Conservation (phyloP, 768 basidiomycete genomes). For the Mycena olivaceomarginata region DNA sequence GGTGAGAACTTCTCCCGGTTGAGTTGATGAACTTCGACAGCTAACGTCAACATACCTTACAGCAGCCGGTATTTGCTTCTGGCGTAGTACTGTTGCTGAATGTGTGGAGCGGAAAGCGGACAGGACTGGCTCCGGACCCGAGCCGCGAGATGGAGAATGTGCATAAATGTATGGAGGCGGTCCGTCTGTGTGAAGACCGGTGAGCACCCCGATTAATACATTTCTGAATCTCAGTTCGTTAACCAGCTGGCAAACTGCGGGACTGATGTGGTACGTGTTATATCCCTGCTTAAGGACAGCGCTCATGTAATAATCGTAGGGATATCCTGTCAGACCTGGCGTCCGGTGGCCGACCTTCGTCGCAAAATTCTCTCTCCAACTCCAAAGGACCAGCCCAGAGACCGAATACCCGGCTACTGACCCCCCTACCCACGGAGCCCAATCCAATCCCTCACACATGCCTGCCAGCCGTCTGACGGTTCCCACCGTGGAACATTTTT, state of each 20-base stretch:
- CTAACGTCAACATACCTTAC: not conserved
- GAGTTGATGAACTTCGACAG: not conserved
- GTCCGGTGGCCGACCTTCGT: slow-evolving; percentile 22
- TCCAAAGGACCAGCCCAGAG: no score
- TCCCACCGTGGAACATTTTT: no score
- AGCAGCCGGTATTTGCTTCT: not conserved
- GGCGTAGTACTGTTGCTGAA: not conserved
- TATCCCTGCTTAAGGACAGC: not conserved
- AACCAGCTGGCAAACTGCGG: not conserved
- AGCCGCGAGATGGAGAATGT: not conserved
- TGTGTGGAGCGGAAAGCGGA: not conserved
- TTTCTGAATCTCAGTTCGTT: slow-evolving; percentile 59
- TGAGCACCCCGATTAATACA: slow-evolving; percentile 64
- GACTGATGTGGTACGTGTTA: not conserved
- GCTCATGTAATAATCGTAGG: not conserved
- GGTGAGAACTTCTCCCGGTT: not conserved
- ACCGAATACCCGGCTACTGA: no score
- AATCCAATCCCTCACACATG: no score
- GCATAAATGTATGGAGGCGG: not conserved
- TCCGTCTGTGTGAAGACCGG: not conserved
- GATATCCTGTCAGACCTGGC: slow-evolving; percentile 48
- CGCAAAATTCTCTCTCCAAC: no score
- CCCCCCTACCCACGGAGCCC: no score
- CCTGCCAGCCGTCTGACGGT: no score
- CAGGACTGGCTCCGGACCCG: not conserved